Base-by-base conservation (phyloP, 1,139 yeast genomes). In the Geotrichum histeridarum region DNA sequence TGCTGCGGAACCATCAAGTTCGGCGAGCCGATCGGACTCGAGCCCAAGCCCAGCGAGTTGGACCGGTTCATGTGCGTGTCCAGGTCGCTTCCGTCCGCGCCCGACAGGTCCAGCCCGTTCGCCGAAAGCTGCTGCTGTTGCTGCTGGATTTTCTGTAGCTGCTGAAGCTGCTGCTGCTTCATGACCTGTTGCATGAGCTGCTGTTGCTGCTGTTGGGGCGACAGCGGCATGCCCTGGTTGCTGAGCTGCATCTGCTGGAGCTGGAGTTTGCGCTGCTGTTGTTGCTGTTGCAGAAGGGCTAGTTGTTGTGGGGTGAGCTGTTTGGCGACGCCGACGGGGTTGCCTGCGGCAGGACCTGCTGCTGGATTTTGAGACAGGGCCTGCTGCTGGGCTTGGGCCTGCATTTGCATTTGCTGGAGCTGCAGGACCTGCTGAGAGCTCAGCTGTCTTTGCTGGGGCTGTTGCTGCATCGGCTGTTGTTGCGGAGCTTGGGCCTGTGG, bases 391-490 rank as follows among this genome's bases (percentile, higher is more conserved):
- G 54, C 47, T 33, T 59, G 47, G 17, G 31, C 33, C 38, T 58
- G 17, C 54, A 37, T 57, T 59, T 14, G 59, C 50, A 58, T 64
- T 53, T 56, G 64, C 47, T 57, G 60, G 14, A 55, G 48, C 50
- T 39, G 59, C 46, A 14, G 51, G 15, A 31, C 53, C 50, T 18
- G 57, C 35, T 50, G 53, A n/a, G 44, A 42, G 15, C n/a, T 42
- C 58, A 61, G 68, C 42, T 62, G 68, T 50, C 39, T 60, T 49
- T 57, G 61, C 50, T 59, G 65, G 46, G 60, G 64, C 46, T 60
- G 66, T 5, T 22, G 68, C 41, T 62, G 66, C 53, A 59, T 61
- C 18, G 61, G 64, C 38, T 33, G 45, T 32, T 50, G 61, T 52
- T 55, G 63, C 15, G 51, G 60, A 42, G 54, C 60, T 46, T 54